Conservation (phyloP, 495 filamentous ascomycete genomes). For the Penicillium antarcticum region DNA sequence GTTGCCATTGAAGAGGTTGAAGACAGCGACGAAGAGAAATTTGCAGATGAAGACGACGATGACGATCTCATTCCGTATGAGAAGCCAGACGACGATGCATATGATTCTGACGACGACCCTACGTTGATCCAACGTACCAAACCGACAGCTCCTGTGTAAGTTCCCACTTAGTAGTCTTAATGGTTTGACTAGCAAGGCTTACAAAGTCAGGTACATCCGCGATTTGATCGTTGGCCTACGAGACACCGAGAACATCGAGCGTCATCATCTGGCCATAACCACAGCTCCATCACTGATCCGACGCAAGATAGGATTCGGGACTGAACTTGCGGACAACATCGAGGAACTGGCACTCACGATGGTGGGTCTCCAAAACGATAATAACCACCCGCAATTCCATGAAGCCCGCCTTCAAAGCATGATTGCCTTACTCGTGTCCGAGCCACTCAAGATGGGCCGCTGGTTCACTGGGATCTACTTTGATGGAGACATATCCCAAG, state of each 20-base stretch:
- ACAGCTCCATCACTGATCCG: conserved; percentile 79
- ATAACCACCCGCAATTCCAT: conserved; percentile 57
- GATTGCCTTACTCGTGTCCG: conserved; percentile 74
- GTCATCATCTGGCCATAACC: conserved; percentile 72
- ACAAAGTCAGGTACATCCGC: conserved; percentile 66
- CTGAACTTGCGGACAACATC: conserved; percentile 77
- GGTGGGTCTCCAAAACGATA: conserved; percentile 75
- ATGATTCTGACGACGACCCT: conserved; percentile 90
- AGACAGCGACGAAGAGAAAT: conserved; percentile 43
- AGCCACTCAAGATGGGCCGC: conserved; percentile 72
- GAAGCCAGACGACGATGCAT: conserved; percentile 89
- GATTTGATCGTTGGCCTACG: conserved; percentile 77
- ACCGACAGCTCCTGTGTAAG: conserved; percentile 76
- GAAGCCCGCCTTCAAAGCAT: conserved; percentile 77
- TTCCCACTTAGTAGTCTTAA: conserved; percentile 2
- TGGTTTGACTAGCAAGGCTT: conserved; percentile 15
- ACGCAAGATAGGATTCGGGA: conserved; percentile 82
- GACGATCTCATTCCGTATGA: conserved; percentile 78
- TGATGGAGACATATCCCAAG: conserved; percentile 83
- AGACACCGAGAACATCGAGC: conserved; percentile 80
- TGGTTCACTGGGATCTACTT: conserved; percentile 87
- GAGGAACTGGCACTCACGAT: conserved; percentile 76
- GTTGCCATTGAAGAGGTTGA: conserved; percentile 68
- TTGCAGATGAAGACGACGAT: conserved; percentile 55
- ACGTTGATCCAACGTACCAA: conserved; percentile 80